A percentile compares a stretch with the other conserved stretches of the same genome.
phyloP scores from a whole-genome alignment of 345 rosid species.

The Cardamine chenopodiifolia region DNA sequence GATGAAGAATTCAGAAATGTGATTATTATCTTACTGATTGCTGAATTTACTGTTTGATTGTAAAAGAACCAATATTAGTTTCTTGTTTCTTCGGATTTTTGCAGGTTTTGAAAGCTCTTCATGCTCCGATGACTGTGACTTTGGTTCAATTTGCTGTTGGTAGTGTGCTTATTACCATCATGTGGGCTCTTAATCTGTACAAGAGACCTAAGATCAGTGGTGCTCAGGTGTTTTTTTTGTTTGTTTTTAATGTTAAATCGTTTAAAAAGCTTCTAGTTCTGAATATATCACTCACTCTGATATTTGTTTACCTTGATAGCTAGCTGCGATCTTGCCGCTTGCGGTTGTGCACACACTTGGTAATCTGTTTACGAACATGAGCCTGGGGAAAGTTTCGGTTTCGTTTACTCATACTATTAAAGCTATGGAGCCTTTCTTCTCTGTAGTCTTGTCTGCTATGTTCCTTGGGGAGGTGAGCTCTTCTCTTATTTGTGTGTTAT shows the following conservation, averaged over 20 bases:
- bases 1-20: constrained; percentile 4
- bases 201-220: constrained; percentile 76
- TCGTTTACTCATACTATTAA: constrained; percentile 98
- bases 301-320: constrained; percentile 49
- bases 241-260: not conserved
- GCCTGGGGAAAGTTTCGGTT: constrained; percentile 98
- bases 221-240: constrained; percentile 52
- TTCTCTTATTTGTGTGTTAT: constrained; percentile 4
- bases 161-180: constrained; percentile 59
- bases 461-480: constrained; percentile 83
- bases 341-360: constrained; percentile 89
- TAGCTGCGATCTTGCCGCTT: constrained; percentile 79
- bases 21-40: constrained; percentile 4
- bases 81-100: constrained; percentile 14
- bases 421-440: constrained; percentile 99
- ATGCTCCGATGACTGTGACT: constrained; percentile 71
- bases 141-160: constrained; percentile 83
- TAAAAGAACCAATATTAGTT: not conserved
- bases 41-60: not conserved
- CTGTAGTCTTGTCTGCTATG: constrained; percentile 91
- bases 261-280: not conserved
- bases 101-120: constrained; percentile 89
- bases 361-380: constrained; percentile 94
- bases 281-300: constrained; percentile 21
- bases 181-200: constrained; percentile 86